Evolutionary conservation across 306 rosid species (phyloP).

Genomic region (cucumber (Cucumis sativus)): Cucumber_9930_V3 NC_026660.2:4758001-4758500

Average conservation of each 20-base stretch:
- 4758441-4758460: constrained; percentile 16
- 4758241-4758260: neutral
- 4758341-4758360: constrained; percentile 43
- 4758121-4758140: constrained; percentile 11
- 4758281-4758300: neutral
- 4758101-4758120: neutral
- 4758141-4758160: constrained; percentile 55
- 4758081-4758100: neutral
- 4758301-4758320: constrained; percentile 53
- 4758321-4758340: constrained; percentile 79
- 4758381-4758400: constrained; percentile 81
- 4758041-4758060: neutral
- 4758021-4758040: constrained; percentile 7
- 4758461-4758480: constrained; percentile 14
- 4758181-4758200: constrained; percentile 12
- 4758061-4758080: neutral
- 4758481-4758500: constrained; percentile 33
- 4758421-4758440: constrained; percentile 89
- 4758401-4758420: constrained; percentile 71
- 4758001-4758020: neutral
- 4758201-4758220: constrained; percentile 5
- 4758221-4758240: neutral
- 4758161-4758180: constrained; percentile 57
- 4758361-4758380: constrained; percentile 33
- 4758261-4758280: neutral